Evolutionary conservation across 2,329 filamentous ascomycete species (phyloP).

Genomic region (Didymella exigua): DNA sequence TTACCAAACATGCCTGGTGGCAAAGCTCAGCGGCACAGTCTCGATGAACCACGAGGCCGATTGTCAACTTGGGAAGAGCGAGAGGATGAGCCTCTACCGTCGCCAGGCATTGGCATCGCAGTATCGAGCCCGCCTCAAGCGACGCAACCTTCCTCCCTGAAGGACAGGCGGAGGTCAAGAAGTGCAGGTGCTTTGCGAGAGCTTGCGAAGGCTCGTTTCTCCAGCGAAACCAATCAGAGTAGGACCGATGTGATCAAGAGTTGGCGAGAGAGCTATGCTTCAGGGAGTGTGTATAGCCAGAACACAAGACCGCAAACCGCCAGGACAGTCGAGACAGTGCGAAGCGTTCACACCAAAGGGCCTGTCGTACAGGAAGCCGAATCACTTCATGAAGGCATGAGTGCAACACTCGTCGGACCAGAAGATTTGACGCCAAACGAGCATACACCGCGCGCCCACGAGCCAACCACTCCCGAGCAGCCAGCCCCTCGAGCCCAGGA

Average conservation of each 20-base stretch:
- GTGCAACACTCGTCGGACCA: constrained; percentile 29
- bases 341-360: constrained; percentile 31
- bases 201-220: constrained; percentile 32
- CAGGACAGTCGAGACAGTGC: constrained; percentile 40
- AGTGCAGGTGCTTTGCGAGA: constrained; percentile 47
- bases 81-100: constrained; percentile 35
- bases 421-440: constrained; percentile 23
- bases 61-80: constrained; percentile 39
- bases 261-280: constrained; percentile 45
- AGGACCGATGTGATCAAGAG: constrained; percentile 46
- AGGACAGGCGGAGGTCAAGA: constrained; percentile 43
- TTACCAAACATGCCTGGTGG: constrained; percentile 40
- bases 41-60: constrained; percentile 33
- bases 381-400: constrained; percentile 28
- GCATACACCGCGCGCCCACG: constrained; percentile 13
- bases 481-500: constrained; percentile 15
- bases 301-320: constrained; percentile 42
- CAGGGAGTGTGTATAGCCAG: constrained; percentile 40
- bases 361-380: constrained; percentile 26
- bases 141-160: constrained; percentile 17
- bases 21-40: constrained; percentile 33
- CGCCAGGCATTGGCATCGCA: constrained; percentile 44
- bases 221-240: constrained; percentile 29
- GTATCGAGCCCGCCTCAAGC: constrained; percentile 39
- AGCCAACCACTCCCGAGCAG: constrained; percentile 15